Base-by-base conservation (phyloP, 1,284 basidiomycete genomes). In the Cutaneotrichosporon cyanovorans region DNA sequence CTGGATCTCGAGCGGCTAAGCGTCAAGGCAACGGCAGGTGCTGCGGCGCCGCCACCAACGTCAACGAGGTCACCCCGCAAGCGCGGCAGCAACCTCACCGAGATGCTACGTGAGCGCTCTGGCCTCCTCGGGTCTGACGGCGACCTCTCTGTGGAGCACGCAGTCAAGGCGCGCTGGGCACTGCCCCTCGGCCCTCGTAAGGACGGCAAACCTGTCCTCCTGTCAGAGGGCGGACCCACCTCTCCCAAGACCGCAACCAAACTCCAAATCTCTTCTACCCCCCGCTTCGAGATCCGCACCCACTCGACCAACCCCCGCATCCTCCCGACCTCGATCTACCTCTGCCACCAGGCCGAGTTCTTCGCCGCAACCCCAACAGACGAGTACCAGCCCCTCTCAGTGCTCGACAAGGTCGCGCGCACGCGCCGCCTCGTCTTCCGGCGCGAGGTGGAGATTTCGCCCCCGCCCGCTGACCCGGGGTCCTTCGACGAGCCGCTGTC, bases 311-410 rank as follows among this genome's bases (percentile, higher is more conserved):
- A 80, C 2, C 72, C 76, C 0, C 74, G 69, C 2, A 73, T 86
- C 20, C 75, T 86, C 1, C 83, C 86, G 1, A 76, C 80, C 0
- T 76, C 84, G 0, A 76, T 92, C 33, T 90, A 90, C 63, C 78
- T 87, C 12, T 80, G 82, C 0, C 84, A 85, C 55, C 86, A 90
- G 53, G 84, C 89, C 65, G 75, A 80, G 9, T 91, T 90, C 73
- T 78, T 80, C 57, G 76, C 79, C 2, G 75, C 88, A 0, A 54
- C 57, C 11, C 78, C 80, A 1, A 83, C 84, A 53, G 86, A 89
- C 62, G 87, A 87, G 55, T 84, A 85, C 56, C 81, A 83, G 0
- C 79, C 86, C 10, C 76, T 88, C 28, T 80, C 84, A 0, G 76
- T 79, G 1, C 76, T 80, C 43, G 78, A 81, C 42, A 72, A 86